These are phyloP conservation scores for Oenanthe sinensis DNA, from an alignment of 129 eudicot genomes.

Conservation along the genomic window DNA sequence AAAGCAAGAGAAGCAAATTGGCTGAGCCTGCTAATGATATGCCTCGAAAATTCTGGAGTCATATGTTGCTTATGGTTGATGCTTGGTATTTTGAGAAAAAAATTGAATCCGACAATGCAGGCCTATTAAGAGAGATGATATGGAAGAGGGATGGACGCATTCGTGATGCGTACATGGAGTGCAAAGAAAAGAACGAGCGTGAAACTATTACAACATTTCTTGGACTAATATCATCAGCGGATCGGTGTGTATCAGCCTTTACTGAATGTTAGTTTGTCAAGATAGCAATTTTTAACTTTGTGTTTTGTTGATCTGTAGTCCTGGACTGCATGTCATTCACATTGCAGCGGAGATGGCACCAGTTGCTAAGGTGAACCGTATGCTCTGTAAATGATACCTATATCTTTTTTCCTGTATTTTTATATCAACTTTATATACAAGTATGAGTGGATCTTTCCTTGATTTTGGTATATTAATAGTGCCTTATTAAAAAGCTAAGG, in stretches of 20 bases:
- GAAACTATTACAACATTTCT: slow-evolving; percentile 57
- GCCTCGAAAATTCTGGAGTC: slow-evolving; percentile 92
- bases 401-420: neutral
- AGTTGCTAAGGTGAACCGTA: slow-evolving; percentile 74
- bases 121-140: slow-evolving; percentile 60
- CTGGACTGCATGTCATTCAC: slow-evolving; percentile 79
- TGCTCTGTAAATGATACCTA: slow-evolving; percentile 1
- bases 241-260: slow-evolving; percentile 36
- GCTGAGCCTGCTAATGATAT: slow-evolving; percentile 60
- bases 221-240: slow-evolving; percentile 43
- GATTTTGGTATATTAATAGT: neutral
- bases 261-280: slow-evolving; percentile 6
- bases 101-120: slow-evolving; percentile 55
- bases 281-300: slow-evolving; percentile 4
- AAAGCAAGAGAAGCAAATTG: slow-evolving; percentile 50
- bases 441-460: neutral
- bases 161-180: slow-evolving; percentile 63
- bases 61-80: slow-evolving; percentile 71
- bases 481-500: neutral
- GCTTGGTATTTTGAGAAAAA: slow-evolving; percentile 92
- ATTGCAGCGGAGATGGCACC: slow-evolving; percentile 99
- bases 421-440: neutral
- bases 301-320: slow-evolving; percentile 42
- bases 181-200: slow-evolving; percentile 58
- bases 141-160: slow-evolving; percentile 72